These are phyloP conservation scores for Linderniella brevidens DNA, from an alignment of 257 asterid species.

Conservation along the genomic window DNA sequence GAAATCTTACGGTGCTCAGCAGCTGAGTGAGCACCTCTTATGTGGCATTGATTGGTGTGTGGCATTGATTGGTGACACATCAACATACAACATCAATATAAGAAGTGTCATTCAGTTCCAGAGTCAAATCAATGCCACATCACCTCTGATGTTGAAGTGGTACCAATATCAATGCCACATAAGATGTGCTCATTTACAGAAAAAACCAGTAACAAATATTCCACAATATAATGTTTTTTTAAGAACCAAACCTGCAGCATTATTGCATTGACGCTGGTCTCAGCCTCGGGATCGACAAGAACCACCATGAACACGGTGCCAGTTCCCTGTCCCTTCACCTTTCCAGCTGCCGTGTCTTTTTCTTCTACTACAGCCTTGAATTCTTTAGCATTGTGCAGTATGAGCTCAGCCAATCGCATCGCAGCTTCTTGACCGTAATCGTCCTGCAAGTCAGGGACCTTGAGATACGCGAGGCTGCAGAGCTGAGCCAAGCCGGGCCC, in stretches of 20 bases:
- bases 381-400: conserved; percentile 48
- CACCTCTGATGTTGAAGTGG: too few species aligned
- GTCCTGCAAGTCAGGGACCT: conserved; percentile 63
- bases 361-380: conserved; percentile 68
- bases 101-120: too few species aligned
- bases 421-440: conserved; percentile 97
- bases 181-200: too few species aligned
- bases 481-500: conserved; percentile 90
- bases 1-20: too few species aligned
- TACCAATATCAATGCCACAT: too few species aligned
- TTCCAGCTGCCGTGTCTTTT: conserved; percentile 70
- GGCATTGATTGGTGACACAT: too few species aligned
- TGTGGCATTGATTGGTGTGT: too few species aligned
- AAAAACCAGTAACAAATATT: too few species aligned
- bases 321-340: conserved; percentile 95
- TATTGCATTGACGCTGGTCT: conserved; percentile 54
- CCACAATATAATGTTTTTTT: too few species aligned
- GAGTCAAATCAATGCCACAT: too few species aligned
- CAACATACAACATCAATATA: too few species aligned
- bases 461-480: conserved; percentile 63
- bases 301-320: conserved; percentile 67
- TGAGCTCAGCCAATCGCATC: conserved; percentile 41
- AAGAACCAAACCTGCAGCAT: conserved; percentile 52
- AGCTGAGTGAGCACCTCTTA: too few species aligned
- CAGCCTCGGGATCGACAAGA: conserved; percentile 50